A percentile compares a stretch with the other conserved stretches of the same genome.
phyloP scores from a whole-genome alignment of 768 basidiomycete genomes.

The Pleurotus pulmonarius region DNA sequence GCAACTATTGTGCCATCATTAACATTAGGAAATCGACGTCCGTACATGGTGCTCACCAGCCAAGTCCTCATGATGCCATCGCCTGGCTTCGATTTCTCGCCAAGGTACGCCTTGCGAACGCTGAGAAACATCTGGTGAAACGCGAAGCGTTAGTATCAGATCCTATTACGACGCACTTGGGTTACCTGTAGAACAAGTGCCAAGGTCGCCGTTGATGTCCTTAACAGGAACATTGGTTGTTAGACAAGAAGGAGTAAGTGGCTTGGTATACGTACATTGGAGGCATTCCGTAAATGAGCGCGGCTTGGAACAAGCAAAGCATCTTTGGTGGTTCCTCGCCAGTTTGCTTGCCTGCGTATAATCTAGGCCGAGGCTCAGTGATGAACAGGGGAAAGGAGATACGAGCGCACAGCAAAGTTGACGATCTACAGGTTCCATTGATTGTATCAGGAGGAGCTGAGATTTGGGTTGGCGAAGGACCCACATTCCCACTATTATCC shows the following conservation, averaged over 20 bases:
- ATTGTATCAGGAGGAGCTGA: slow-evolving; percentile 1
- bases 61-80: slow-evolving; percentile 32
- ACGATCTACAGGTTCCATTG: slow-evolving; percentile 23
- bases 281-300: slow-evolving; percentile 46
- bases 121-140: slow-evolving; percentile 39
- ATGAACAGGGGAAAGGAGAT: neutral
- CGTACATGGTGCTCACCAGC: slow-evolving; percentile 25
- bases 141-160: neutral
- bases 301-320: slow-evolving; percentile 43
- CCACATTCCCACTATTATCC: slow-evolving; percentile 43
- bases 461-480: slow-evolving; percentile 10
- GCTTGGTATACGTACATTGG: slow-evolving; percentile 30
- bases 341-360: slow-evolving; percentile 36
- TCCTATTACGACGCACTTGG: neutral
- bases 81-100: slow-evolving; percentile 24
- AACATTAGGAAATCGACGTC: neutral
- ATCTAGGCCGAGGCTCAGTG: slow-evolving; percentile 17
- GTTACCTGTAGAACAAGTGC: slow-evolving; percentile 40
- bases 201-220: slow-evolving; percentile 37
- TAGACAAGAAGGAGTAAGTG: neutral
- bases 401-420: slow-evolving; percentile 33
- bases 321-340: slow-evolving; percentile 41
- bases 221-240: slow-evolving; percentile 12
- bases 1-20: slow-evolving; percentile 26
- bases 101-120: slow-evolving; percentile 32